Evolutionary conservation across 805 yeast genomes (phyloP), one percentile per base, ranked within the genome.

Genomic region (Lachancea sp.): DNA sequence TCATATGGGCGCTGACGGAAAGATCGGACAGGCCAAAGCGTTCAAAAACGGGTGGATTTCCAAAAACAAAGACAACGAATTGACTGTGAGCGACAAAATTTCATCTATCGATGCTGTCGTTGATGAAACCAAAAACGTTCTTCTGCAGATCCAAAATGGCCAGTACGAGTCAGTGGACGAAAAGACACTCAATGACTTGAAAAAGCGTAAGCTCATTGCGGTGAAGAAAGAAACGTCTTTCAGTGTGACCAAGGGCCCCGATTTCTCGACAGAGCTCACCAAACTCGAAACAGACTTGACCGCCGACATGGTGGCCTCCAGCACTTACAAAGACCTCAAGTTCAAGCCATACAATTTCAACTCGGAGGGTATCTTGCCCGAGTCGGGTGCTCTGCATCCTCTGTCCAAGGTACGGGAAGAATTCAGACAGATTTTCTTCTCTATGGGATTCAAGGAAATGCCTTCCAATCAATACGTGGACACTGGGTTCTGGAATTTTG

Each of bases 371-470:
- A 77, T 85, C 37, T 71, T 73, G 51, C 91, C 97, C 41, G 73
- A 71, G 34, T 77, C 95, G 20, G 99, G 99, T 63, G 95, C 98
- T 38, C 75, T 93, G 57, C 99, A 93, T 68, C 99, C 99, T 31
- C 77, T 93, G 59, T 88, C 81, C 73, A 93, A 93, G 69, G 98
- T 93, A 48, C 81, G 97, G 62, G 97, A 91, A 69, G 99, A 93
- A 68, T 93, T 93, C 71, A 79, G 99, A 71, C 95, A 90, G 68
- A 91, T 93, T 62, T 93, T 93, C 79, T 91, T 93, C 71, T 81
- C 93, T 32, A 81, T 93, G 90, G 99, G 99, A 7, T 93, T 93
- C 81, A 81, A 93, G 25, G 99, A 93, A 72, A 93, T 93, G 99
- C 96, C 99, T 49, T 84, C 99, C 20, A 91, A 91, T 68, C 96